These are phyloP conservation scores for Ilex aquifolium DNA, from an alignment of 257 asterid species.

Conservation along the genomic window DNA sequence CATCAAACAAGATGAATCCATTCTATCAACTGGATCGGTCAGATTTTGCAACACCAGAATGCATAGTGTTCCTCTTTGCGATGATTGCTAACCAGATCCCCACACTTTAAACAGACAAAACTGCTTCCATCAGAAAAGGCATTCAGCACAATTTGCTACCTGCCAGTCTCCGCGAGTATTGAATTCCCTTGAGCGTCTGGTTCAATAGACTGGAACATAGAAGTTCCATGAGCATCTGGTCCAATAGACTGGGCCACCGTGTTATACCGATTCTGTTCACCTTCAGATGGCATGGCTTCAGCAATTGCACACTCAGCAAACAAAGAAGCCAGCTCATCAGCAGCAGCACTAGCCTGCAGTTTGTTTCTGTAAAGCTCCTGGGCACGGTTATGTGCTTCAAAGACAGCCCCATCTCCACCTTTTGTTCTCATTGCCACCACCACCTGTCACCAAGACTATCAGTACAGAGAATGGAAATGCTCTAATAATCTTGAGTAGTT, in stretches of 20 bases:
- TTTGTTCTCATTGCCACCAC: conserved; percentile 69
- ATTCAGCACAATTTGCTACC: conserved; percentile 66
- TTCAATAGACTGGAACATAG: background rate
- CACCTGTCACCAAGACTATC: conserved; percentile 41
- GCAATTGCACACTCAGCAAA: conserved; percentile 96
- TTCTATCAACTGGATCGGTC: conserved; percentile 7
- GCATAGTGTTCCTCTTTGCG: conserved; percentile 83
- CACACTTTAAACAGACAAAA: conserved; percentile 82
- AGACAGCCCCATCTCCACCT: conserved; percentile 84
- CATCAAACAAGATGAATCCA: too few species aligned
- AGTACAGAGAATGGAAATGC: too few species aligned
- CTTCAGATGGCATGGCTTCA: conserved; percentile 59
- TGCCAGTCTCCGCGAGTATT: conserved; percentile 75
- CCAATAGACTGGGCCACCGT: background rate
- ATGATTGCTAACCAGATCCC: conserved; percentile 76
- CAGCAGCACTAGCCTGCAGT: conserved; percentile 61
- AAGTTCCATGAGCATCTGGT: too few species aligned
- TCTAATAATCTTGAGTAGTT: too few species aligned
- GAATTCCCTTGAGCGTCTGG: background rate
- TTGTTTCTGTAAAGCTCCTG: conserved; percentile 58
- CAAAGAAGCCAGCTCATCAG: conserved; percentile 76
- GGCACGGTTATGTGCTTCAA: conserved; percentile 64
- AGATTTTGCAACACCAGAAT: conserved; percentile 76
- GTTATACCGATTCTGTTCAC: conserved; percentile 22
- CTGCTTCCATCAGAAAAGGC: conserved; percentile 93